These are phyloP conservation scores for Podila horticola DNA, from an alignment of 192 early-diverging fungal genomes.

Conservation along the genomic window DNA sequence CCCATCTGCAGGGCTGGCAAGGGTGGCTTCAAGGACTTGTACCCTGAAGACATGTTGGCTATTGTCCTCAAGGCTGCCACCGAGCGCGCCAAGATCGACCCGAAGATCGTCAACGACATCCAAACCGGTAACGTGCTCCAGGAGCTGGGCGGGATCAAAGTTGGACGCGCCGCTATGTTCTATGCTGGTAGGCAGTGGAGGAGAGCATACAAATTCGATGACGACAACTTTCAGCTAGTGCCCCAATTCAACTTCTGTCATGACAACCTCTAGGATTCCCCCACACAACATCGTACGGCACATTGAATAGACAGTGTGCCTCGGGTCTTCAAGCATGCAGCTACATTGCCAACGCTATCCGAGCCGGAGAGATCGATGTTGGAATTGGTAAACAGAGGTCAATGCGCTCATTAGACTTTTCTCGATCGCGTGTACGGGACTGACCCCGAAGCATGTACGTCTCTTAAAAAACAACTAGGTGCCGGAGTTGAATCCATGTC, in stretches of 20 bases:
- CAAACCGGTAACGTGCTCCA: constrained; percentile 94
- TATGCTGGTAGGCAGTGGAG: constrained; percentile 70
- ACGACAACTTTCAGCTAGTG: background rate
- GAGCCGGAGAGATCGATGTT: constrained; percentile 87
- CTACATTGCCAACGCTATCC: constrained; percentile 89
- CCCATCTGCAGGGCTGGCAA: constrained; percentile 90
- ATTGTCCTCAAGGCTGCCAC: constrained; percentile 79
- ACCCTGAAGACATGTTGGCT: constrained; percentile 66
- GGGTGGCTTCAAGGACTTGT: constrained; percentile 93
- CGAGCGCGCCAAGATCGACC: constrained; percentile 84
- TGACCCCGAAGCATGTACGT: background rate
- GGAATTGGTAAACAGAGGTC: constrained; percentile 73
- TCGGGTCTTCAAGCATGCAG: constrained; percentile 91
- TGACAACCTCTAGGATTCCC: constrained; percentile 67
- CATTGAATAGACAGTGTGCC: constrained; percentile 95
- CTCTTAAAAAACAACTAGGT: constrained; percentile 32
- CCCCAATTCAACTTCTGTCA: background rate
- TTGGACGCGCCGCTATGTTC: constrained; percentile 91
- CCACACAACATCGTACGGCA: constrained; percentile 79
- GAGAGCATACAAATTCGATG: background rate
- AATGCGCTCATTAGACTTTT: background rate
- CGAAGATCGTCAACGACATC: constrained; percentile 90
- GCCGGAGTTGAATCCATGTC: constrained; percentile 97
- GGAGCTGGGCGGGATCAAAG: constrained; percentile 89
- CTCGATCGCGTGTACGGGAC: background rate